Conservation (phyloP, 1,139 yeast genomes). For the Hyphopichia fennica region DNA sequence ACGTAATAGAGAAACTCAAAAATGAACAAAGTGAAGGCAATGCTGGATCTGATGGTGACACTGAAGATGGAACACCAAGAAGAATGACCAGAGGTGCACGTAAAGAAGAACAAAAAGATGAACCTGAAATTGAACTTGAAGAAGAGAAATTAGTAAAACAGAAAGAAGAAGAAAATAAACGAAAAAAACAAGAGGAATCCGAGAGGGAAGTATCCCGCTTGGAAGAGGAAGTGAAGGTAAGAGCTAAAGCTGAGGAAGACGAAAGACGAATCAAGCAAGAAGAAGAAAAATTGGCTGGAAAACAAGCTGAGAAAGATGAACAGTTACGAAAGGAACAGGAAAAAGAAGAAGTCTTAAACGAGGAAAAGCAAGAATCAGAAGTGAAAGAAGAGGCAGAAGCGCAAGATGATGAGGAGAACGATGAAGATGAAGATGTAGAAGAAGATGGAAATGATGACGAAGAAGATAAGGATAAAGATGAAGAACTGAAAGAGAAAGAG, state of each 20-base stretch:
- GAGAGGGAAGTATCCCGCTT: too few species aligned
- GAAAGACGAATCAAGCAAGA: too few species aligned
- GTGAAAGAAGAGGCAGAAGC: background rate
- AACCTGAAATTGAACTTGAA: constrained; percentile 1
- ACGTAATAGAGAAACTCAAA: background rate
- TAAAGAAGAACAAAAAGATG: constrained; percentile 5
- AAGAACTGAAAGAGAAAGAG: background rate
- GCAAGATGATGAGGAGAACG: background rate
- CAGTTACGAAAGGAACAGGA: constrained; percentile 3
- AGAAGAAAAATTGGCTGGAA: too few species aligned
- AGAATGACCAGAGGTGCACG: constrained; percentile 10
- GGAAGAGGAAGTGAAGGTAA: too few species aligned
- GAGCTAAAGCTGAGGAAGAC: too few species aligned
- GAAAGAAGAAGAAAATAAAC: too few species aligned
- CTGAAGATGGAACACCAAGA: constrained; percentile 6
- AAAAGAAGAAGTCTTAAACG: background rate
- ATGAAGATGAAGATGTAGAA: background rate
- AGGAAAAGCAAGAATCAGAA: background rate
- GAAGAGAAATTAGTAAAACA: too few species aligned
- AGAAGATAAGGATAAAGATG: background rate
- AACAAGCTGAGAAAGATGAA: background rate
- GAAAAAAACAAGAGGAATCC: background rate
- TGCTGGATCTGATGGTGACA: background rate
- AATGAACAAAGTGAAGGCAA: background rate
- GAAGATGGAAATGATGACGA: background rate